phyloP scores from a whole-genome alignment of 306 rosid genomes.

The Vachellia pachyceras region DNA sequence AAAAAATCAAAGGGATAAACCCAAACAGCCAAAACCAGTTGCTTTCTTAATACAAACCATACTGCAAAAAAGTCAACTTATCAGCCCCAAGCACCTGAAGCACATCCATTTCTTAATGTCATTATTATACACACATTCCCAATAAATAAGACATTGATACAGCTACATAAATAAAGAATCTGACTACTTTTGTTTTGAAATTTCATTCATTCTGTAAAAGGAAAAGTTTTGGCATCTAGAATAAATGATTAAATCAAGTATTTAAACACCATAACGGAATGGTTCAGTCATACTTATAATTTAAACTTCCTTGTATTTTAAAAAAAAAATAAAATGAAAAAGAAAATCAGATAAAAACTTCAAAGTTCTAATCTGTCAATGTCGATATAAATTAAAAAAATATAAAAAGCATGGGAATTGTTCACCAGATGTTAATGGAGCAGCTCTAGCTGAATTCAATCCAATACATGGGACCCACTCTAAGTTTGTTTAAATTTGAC shows the following conservation, averaged over 20 bases:
- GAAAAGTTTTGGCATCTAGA: background rate
- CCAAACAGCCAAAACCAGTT: background rate
- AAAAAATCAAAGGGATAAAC: background rate
- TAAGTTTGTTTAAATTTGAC: background rate
- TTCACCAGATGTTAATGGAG: background rate
- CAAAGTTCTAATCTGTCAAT: background rate
- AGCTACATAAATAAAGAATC: background rate
- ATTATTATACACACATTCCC: background rate
- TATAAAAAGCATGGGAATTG: background rate
- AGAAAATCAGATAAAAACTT: background rate
- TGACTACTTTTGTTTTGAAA: background rate
- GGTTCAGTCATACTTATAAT: background rate
- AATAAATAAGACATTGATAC: background rate
- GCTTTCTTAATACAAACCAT: background rate
- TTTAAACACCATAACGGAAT: background rate
- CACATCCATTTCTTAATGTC: background rate
- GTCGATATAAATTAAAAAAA: no score
- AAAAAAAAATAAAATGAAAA: background rate
- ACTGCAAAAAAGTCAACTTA: background rate
- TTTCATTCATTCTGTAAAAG: background rate
- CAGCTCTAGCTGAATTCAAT: background rate
- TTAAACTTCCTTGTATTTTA: background rate
- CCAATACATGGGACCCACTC: background rate
- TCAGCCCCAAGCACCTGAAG: background rate
- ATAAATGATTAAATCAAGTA: background rate